These are phyloP conservation scores for Vanderwaltozyma tropicalis DNA, from an alignment of 805 yeast genomes.

Conservation along the genomic window DNA sequence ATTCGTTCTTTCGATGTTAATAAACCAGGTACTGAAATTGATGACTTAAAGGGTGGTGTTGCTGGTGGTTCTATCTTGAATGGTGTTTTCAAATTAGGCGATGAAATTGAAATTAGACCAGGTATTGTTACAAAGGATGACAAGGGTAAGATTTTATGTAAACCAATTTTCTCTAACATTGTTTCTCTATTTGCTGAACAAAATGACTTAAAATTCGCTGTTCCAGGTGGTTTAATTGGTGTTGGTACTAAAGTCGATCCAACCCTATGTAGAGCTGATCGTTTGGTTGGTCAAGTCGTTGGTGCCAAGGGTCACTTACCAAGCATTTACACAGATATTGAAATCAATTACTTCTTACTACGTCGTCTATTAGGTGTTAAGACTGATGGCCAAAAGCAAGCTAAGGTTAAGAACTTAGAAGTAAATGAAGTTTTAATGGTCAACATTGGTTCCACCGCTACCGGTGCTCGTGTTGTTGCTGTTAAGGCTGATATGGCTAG, in stretches of 20 bases:
- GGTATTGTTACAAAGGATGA: constrained; percentile 97
- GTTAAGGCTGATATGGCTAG: constrained; percentile 99
- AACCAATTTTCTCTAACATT: constrained; percentile 89
- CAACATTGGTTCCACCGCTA: constrained; percentile 97
- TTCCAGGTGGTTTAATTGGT: constrained; percentile 99
- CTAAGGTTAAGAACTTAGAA: constrained; percentile 90
- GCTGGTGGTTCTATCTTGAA: constrained; percentile 98
- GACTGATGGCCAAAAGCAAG: constrained; percentile 94
- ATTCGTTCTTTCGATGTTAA: constrained; percentile 98
- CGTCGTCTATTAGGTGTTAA: constrained; percentile 97
- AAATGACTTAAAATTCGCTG: constrained; percentile 95
- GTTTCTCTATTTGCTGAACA: constrained; percentile 95
- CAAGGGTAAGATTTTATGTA: constrained; percentile 79
- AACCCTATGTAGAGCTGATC: constrained; percentile 96
- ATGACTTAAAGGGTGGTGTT: constrained; percentile 97
- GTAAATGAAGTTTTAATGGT: constrained; percentile 96
- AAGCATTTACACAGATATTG: constrained; percentile 92
- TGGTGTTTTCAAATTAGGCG: constrained; percentile 95
- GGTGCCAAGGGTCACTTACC: constrained; percentile 97
- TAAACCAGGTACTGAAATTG: constrained; percentile 97
- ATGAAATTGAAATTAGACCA: constrained; percentile 97
- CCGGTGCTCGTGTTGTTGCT: constrained; percentile 97
- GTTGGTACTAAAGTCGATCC: constrained; percentile 99
- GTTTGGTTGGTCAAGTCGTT: constrained; percentile 97
- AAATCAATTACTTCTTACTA: constrained; percentile 90